Conservation (phyloP, 495 filamentous ascomycete species). For the Penicillium diatomitis region DNA sequence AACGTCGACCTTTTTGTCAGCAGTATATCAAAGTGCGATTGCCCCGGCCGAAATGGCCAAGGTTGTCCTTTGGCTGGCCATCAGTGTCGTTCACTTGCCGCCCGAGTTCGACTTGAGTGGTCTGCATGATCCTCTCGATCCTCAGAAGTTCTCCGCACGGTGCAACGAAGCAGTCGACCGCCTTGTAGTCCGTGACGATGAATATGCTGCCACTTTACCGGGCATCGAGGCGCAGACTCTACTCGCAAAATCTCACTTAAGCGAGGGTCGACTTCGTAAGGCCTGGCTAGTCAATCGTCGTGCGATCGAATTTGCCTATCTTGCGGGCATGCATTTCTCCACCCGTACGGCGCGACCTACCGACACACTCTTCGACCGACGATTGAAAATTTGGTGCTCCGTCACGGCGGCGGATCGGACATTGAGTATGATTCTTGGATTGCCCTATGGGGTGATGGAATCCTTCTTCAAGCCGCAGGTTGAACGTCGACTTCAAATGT, state of each 20-base stretch:
- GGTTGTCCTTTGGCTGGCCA: slow-evolving; percentile 24
- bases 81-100: slow-evolving; percentile 26
- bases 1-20: not conserved
- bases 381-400: slow-evolving; percentile 35
- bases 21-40: slow-evolving; percentile 4
- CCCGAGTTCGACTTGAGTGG: slow-evolving; percentile 14
- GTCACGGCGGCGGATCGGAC: slow-evolving; percentile 36
- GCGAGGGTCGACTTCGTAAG: slow-evolving; percentile 43
- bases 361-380: slow-evolving; percentile 18
- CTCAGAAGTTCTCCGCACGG: slow-evolving; percentile 18
- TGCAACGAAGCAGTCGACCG: slow-evolving; percentile 31
- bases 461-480: slow-evolving; percentile 21
- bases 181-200: slow-evolving; percentile 38
- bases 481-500: slow-evolving; percentile 11
- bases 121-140: slow-evolving; percentile 16
- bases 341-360: slow-evolving; percentile 11
- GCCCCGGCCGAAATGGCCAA: slow-evolving; percentile 29
- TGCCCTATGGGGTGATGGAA: slow-evolving; percentile 39
- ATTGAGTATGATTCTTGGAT: slow-evolving; percentile 39
- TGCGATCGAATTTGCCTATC: slow-evolving; percentile 37
- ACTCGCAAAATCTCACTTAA: slow-evolving; percentile 35
- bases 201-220: slow-evolving; percentile 37
- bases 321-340: slow-evolving; percentile 36
- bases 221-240: slow-evolving; percentile 43
- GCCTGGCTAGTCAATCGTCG: slow-evolving; percentile 41